phyloP scores from a whole-genome alignment of 805 yeast species.

The Vanderwaltozyma polyspora region DNA sequence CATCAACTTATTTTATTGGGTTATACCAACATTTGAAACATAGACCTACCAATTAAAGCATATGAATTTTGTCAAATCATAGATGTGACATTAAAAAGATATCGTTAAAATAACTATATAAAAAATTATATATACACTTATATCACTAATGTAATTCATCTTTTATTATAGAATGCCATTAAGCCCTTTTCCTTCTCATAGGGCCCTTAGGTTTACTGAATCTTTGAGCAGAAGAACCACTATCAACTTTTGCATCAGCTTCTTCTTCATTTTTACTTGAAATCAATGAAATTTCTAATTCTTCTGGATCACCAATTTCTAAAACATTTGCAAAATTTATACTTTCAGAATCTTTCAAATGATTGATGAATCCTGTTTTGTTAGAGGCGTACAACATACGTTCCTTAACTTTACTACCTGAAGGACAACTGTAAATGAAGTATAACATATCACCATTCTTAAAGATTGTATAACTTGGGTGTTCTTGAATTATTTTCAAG shows the following conservation, averaged over 20 bases:
- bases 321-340: constrained; percentile 36
- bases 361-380: constrained; percentile 46
- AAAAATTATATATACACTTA: not conserved
- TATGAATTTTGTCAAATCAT: no score
- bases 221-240: constrained; percentile 18
- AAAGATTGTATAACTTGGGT: constrained; percentile 52
- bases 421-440: constrained; percentile 82
- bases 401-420: constrained; percentile 79
- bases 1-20: not conserved
- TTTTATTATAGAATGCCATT: not conserved
- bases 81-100: no score
- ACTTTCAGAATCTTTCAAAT: constrained; percentile 31
- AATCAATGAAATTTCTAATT: constrained; percentile 40
- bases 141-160: no score
- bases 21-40: not conserved
- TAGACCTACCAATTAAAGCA: not conserved
- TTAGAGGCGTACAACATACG: constrained; percentile 89
- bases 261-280: constrained; percentile 20
- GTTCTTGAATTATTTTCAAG: constrained; percentile 29
- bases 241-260: constrained; percentile 23
- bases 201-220: constrained; percentile 65
- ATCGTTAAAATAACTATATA: not conserved
- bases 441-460: constrained; percentile 33
- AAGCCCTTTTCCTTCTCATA: constrained; percentile 30
- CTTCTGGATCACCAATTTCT: constrained; percentile 67